Evolutionary conservation across 140 eudicot species (phyloP), one percentile per base, ranked within the genome.

Genomic region (Stevia rebaudiana): DNA sequence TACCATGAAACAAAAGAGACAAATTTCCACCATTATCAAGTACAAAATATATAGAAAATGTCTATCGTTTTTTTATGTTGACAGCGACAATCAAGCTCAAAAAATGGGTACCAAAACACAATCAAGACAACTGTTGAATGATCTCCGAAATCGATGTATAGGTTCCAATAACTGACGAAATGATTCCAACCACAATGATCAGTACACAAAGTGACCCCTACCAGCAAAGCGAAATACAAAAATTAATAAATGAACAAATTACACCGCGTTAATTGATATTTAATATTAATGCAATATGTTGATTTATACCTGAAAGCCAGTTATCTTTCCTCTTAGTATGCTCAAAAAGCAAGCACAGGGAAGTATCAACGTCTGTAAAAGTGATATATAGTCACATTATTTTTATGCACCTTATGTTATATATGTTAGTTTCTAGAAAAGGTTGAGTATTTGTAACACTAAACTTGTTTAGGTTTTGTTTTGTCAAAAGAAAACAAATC

Each of bases 291-390:
- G 6, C 6, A 28, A 15, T 13, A 22, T 3, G 19, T 54, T 44
- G 24, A 50, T 43, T 1, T 16, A 8, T 84, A 92, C 98, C 95
- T 92, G 91, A 39, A 81, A 16, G 12, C 55, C 46, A n/a, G 70
- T 80, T n/a, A 76, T 61, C 57, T 87, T 92, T 50, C 83, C 96
- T 61, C 68, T 73, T 68, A 79, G 63, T 68, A 92, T 87, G 79
- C 92, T 88, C 73, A 92, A 71, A 60, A 61, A 92, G 78, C 96
- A 88, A 61, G 71, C 92, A 24, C 98, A 92, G 15, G 98, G 98
- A 70, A 92, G 87, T 73, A 92, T 92, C 73, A 92, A 76, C 28
- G 96, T 88, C 98, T 92, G 87, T 19, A 74, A 60, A 2, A 65
- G 19, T 6, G 23, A 35, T 12, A 25, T 13, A 25, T 16, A 54